Conservation (phyloP, 1,284 basidiomycete genomes). For the Vanrija sp. region DNA sequence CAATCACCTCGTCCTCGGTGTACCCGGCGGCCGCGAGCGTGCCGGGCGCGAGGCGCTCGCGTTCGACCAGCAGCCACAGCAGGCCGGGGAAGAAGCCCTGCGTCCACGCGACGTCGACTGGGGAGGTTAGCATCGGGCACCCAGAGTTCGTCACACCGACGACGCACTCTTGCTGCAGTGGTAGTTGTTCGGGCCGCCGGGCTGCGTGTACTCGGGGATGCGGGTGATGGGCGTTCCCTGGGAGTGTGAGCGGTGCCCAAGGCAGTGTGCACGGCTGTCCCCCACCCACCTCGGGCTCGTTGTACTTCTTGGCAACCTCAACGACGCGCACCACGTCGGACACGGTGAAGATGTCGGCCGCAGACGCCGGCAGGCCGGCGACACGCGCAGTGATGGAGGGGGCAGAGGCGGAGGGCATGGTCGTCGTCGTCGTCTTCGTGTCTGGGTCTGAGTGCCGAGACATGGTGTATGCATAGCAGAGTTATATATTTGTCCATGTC, state of each 20-base stretch:
- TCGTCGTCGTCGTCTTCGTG: background rate
- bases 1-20: constrained; percentile 23
- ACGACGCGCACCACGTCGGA: constrained; percentile 27
- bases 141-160: background rate
- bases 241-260: background rate
- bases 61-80: constrained; percentile 36
- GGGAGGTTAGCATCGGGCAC: background rate
- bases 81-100: constrained; percentile 42
- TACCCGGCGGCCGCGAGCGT: constrained; percentile 18
- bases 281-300: constrained; percentile 20
- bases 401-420: background rate
- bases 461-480: background rate
- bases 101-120: constrained; percentile 33
- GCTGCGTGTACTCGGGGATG: constrained; percentile 35
- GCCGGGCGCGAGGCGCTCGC: constrained; percentile 19
- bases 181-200: constrained; percentile 30
- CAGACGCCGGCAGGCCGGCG: constrained; percentile 3
- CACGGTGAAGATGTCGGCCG: constrained; percentile 7
- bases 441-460: background rate
- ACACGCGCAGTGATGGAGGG: background rate
- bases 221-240: constrained; percentile 22
- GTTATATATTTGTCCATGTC: background rate
- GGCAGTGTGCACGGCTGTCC: background rate
- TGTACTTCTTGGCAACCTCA: constrained; percentile 37
- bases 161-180: constrained; percentile 31